Evolutionary conservation across 2,329 filamentous ascomycete species (phyloP).

Genomic region (Calonectria hongkongensis): DNA sequence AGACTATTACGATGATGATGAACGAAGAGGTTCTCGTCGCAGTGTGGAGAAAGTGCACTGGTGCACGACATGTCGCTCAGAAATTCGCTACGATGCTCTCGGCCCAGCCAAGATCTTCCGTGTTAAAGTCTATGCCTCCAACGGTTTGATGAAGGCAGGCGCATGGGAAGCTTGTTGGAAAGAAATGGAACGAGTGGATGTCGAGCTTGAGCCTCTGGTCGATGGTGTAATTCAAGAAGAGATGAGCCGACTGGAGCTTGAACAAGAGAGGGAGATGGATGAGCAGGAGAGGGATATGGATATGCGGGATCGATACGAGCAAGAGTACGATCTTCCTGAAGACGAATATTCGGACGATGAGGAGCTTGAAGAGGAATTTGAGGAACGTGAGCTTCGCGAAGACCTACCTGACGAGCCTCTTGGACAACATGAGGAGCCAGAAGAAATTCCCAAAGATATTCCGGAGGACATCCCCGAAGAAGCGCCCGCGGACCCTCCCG

Average conservation of each 20-base stretch:
- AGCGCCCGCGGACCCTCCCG: neutral
- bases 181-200: constrained; percentile 99
- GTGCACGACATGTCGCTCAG: constrained; percentile 73
- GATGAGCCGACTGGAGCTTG: constrained; percentile 73
- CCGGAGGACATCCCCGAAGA: constrained; percentile 35
- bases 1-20: constrained; percentile 56
- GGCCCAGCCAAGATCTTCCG: constrained; percentile 78
- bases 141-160: constrained; percentile 92
- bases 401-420: constrained; percentile 19
- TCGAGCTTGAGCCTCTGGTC: constrained; percentile 88
- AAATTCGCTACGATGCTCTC: constrained; percentile 73
- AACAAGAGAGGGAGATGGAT: constrained; percentile 64
- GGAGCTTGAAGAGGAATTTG: constrained; percentile 16
- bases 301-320: constrained; percentile 55
- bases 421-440: neutral
- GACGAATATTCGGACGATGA: constrained; percentile 34
- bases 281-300: constrained; percentile 53
- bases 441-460: constrained; percentile 32
- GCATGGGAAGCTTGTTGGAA: constrained; percentile 96
- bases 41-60: constrained; percentile 67
- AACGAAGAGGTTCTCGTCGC: constrained; percentile 48
- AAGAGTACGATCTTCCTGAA: constrained; percentile 46
- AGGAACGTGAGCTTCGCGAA: constrained; percentile 6
- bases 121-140: constrained; percentile 94
- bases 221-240: constrained; percentile 75